A percentile compares a stretch with the other conserved stretches of the same genome.
phyloP scores from a whole-genome alignment of 2,329 filamentous ascomycete genomes.

The Thyridium curvatum region DNA sequence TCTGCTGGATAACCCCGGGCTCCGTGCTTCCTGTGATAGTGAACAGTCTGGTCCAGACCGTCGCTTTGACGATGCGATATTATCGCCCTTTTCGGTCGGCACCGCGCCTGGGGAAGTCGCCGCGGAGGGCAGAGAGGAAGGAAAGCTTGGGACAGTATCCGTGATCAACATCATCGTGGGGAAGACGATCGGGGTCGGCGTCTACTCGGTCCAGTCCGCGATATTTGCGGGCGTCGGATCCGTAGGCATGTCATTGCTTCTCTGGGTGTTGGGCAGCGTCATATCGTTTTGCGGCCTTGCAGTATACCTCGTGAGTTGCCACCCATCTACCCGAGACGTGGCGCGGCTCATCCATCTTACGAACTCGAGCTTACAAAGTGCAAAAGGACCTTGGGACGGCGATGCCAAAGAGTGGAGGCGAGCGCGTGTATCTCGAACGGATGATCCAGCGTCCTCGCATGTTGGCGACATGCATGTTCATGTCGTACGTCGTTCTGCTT shows the following conservation, averaged over 20 bases:
- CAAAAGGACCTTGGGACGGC: slow-evolving; percentile 35
- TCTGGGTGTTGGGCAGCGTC: slow-evolving; percentile 46
- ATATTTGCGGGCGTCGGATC: slow-evolving; percentile 48
- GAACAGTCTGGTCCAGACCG: slow-evolving; percentile 9
- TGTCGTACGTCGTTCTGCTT: slow-evolving; percentile 40
- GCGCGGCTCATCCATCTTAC: too few relatives aligned
- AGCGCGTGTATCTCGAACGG: slow-evolving; percentile 47
- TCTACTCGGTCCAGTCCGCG: slow-evolving; percentile 51
- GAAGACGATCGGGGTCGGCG: slow-evolving; percentile 32
- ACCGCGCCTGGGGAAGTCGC: slow-evolving; percentile 1
- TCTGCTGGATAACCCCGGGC: slow-evolving; percentile 5
- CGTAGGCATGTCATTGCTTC: slow-evolving; percentile 44
- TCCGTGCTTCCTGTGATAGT: slow-evolving; percentile 4
- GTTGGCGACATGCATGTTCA: slow-evolving; percentile 46
- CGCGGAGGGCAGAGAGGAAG: slow-evolving; percentile 10
- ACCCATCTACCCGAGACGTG: too few relatives aligned
- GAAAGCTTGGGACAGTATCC: slow-evolving; percentile 26
- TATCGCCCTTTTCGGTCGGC: slow-evolving; percentile 5
- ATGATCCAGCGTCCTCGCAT: slow-evolving; percentile 44
- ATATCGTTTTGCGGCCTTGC: slow-evolving; percentile 38
- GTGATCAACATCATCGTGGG: slow-evolving; percentile 29
- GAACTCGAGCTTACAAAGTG: too few relatives aligned
- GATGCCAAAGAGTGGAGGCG: slow-evolving; percentile 40
- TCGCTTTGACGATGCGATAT: slow-evolving; percentile 6
- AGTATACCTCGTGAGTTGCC: slow-evolving; percentile 27